A percentile compares a stretch with the other conserved stretches of the same genome.
Conservation (phyloP, 345 rosid genomes). For the Lepidium sativum region DNA sequence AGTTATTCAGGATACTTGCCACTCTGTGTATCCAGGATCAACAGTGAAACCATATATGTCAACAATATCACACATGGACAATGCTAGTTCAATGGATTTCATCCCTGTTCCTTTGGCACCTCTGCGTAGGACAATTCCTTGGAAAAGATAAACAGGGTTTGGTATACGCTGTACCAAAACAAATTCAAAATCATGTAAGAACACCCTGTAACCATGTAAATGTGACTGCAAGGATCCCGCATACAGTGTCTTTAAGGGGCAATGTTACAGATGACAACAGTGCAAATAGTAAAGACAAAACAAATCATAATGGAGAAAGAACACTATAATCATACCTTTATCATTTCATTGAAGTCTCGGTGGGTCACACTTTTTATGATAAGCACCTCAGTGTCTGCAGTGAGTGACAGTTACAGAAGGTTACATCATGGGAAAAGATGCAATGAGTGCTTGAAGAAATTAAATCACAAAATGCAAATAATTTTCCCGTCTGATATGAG, state of each 20-base stretch:
- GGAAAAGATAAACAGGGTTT: constrained; percentile 97
- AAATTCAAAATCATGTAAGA: neutral
- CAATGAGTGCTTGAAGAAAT: neutral
- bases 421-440: constrained; percentile 4
- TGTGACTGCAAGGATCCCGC: neutral
- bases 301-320: neutral
- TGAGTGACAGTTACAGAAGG: constrained; percentile 21
- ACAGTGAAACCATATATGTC: constrained; percentile 95
- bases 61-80: constrained; percentile 91
- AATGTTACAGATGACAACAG: neutral
- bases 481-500: neutral
- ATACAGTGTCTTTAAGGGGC: constrained; percentile 4
- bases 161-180: constrained; percentile 59
- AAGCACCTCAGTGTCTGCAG: constrained; percentile 87
- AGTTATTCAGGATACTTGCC: constrained; percentile 36
- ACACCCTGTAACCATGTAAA: neutral
- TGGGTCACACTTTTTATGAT: constrained; percentile 89
- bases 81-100: constrained; percentile 91
- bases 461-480: neutral
- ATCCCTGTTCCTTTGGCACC: constrained; percentile 99
- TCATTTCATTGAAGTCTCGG: constrained; percentile 82
- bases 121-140: constrained; percentile 89
- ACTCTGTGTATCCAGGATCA: constrained; percentile 98
- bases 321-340: constrained; percentile 49
- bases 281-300: neutral